Evolutionary conservation across 2,329 filamentous ascomycete species (phyloP).

Genomic region (Chaetomiaceae sp.): DNA sequence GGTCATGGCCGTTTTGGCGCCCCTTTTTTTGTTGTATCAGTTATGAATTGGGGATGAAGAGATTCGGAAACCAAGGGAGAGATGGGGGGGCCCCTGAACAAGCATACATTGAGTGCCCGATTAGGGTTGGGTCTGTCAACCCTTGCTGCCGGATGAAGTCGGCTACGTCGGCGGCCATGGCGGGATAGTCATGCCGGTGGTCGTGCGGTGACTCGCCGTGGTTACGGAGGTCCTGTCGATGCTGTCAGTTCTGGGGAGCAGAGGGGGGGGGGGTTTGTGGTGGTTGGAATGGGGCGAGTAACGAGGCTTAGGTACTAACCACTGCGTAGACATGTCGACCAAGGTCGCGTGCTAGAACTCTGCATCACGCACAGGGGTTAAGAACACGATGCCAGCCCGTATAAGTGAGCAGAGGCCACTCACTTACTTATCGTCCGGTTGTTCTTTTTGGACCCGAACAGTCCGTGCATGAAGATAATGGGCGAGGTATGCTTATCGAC

Average conservation of each 20-base stretch:
- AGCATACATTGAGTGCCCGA: slow-evolving; percentile 92
- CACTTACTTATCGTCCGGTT: slow-evolving; percentile 94
- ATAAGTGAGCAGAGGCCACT: slow-evolving; percentile 32
- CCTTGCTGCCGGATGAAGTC: slow-evolving; percentile 70
- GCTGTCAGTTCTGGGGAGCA: slow-evolving; percentile 11
- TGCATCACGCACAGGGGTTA: background rate
- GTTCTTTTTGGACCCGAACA: slow-evolving; percentile 95
- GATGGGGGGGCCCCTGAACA: background rate
- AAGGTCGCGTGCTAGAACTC: slow-evolving; percentile 67
- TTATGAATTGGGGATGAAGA: background rate
- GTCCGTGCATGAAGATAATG: slow-evolving; percentile 84
- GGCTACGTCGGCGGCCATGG: slow-evolving; percentile 79
- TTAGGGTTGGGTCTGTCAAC: slow-evolving; percentile 68
- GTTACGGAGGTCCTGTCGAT: slow-evolving; percentile 73
- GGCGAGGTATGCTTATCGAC: slow-evolving; percentile 48
- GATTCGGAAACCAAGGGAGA: background rate
- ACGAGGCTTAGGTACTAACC: too few species aligned
- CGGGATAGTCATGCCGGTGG: slow-evolving; percentile 69
- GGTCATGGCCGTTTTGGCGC: slow-evolving; percentile 89
- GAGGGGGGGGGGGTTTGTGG: background rate
- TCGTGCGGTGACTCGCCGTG: slow-evolving; percentile 86
- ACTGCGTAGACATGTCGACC: slow-evolving; percentile 77
- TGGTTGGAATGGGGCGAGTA: too few species aligned
- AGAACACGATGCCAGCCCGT: background rate
- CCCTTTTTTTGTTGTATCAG: slow-evolving; percentile 48